Conservation (phyloP, 192 early-diverging fungal species). For the Phycomyces blakesleeanus region DNA sequence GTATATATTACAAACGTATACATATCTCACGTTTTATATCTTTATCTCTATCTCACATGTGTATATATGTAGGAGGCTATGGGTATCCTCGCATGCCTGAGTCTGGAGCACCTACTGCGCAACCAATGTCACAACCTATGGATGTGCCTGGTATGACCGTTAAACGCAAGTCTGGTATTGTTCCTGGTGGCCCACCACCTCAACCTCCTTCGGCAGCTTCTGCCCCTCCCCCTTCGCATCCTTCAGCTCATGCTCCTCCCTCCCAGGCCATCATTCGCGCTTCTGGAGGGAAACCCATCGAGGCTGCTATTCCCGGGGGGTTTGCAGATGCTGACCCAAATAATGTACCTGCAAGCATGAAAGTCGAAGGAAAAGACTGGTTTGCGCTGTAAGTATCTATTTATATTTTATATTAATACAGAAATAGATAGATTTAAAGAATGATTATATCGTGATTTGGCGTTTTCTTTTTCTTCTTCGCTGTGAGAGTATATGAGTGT, state of each 20-base stretch:
- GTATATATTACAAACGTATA: too few species aligned
- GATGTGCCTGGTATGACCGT: not conserved
- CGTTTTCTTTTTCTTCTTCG: too few species aligned
- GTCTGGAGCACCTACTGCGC: not conserved
- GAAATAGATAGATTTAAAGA: not conserved
- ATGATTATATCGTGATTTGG: too few species aligned
- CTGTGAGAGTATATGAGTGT: too few species aligned
- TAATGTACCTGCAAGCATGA: slow-evolving; percentile 66
- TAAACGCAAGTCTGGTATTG: not conserved
- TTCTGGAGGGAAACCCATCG: slow-evolving; percentile 1
- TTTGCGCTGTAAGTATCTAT: slow-evolving; percentile 66
- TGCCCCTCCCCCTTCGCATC: slow-evolving; percentile 13
- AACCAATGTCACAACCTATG: not conserved
- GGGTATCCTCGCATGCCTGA: not conserved
- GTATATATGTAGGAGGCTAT: not conserved
- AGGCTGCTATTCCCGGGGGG: slow-evolving; percentile 19
- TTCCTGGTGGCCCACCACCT: slow-evolving; percentile 1
- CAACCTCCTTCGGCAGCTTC: slow-evolving; percentile 2
- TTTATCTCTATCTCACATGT: too few species aligned
- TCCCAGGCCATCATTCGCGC: not conserved
- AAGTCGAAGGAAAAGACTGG: slow-evolving; percentile 87
- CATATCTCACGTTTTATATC: too few species aligned
- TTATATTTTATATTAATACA: not conserved
- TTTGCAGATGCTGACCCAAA: slow-evolving; percentile 80
- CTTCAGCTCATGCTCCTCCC: slow-evolving; percentile 8